These are phyloP conservation scores for Myriangium duriaei DNA, from an alignment of 2,329 filamentous ascomycete species.

Conservation along the genomic window DNA sequence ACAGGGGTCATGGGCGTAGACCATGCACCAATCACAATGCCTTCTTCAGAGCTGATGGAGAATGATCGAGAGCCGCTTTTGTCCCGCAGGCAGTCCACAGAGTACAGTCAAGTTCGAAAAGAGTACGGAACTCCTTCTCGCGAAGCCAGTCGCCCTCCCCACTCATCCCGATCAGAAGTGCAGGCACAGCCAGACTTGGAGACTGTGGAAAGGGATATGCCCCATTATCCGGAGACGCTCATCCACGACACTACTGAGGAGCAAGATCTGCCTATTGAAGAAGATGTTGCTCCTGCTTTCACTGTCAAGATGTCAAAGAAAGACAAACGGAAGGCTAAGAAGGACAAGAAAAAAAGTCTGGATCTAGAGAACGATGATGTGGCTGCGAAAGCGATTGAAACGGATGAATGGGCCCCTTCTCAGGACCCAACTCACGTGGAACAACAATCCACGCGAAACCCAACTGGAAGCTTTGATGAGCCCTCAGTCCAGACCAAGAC, in stretches of 20 bases:
- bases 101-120: background rate
- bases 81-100: constrained; percentile 3
- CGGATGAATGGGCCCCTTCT: background rate
- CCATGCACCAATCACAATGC: constrained; percentile 2
- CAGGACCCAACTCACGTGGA: background rate
- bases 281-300: background rate
- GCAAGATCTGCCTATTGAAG: background rate
- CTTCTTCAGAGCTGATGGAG: constrained; percentile 6
- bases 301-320: constrained; percentile 8
- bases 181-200: background rate
- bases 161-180: background rate
- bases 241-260: background rate
- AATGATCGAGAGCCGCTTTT: constrained; percentile 6
- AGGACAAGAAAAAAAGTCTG: background rate
- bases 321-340: constrained; percentile 10
- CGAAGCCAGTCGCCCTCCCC: background rate
- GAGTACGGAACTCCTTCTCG: background rate
- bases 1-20: constrained; percentile 6
- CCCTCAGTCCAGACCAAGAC: background rate
- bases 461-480: background rate
- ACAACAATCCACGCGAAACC: background rate
- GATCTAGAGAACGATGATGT: background rate
- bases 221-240: no score
- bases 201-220: no score
- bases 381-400: no score